Evolutionary conservation across 176 grass and related monocot species (phyloP).

Genomic region (Phragmites australis): DNA sequence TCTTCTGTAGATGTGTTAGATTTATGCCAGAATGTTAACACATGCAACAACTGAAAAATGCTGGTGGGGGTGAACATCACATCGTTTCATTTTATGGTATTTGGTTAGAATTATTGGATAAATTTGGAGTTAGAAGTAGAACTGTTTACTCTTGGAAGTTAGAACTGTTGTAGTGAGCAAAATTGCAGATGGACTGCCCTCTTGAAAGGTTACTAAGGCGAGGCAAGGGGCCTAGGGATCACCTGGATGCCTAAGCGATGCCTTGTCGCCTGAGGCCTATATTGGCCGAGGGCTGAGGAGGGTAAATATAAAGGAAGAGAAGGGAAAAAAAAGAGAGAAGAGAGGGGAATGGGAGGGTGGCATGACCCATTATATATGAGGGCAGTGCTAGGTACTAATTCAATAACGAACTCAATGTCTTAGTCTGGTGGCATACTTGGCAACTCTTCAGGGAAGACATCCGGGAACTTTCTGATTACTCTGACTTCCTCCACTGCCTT

Average conservation of each 20-base stretch:
- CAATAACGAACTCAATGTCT: too few relatives aligned
- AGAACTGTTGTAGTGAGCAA: not conserved
- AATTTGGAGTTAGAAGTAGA: not conserved
- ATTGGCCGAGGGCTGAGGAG: not conserved
- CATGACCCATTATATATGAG: not conserved
- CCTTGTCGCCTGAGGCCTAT: not conserved
- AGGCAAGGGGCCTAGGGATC: too few relatives aligned
- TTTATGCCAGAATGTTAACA: not conserved
- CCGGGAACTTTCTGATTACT: too few relatives aligned
- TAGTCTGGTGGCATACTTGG: too few relatives aligned
- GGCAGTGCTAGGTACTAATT: too few relatives aligned
- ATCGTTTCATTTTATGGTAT: not conserved
- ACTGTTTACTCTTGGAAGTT: not conserved
- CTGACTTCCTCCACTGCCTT: too few relatives aligned
- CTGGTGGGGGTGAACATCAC: not conserved
- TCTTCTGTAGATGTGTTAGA: not conserved
- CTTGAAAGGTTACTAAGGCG: too few relatives aligned
- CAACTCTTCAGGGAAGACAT: too few relatives aligned
- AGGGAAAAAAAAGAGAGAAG: not conserved
- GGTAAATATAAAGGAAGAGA: not conserved
- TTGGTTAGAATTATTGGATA: too few relatives aligned
- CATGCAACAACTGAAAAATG: constrained; percentile 3
- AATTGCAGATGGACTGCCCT: not conserved
- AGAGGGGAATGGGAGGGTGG: not conserved
- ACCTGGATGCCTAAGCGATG: not conserved